These are phyloP conservation scores for Colletotrichum acutatum DNA, from an alignment of 2,329 filamentous ascomycete species.

Conservation along the genomic window DNA sequence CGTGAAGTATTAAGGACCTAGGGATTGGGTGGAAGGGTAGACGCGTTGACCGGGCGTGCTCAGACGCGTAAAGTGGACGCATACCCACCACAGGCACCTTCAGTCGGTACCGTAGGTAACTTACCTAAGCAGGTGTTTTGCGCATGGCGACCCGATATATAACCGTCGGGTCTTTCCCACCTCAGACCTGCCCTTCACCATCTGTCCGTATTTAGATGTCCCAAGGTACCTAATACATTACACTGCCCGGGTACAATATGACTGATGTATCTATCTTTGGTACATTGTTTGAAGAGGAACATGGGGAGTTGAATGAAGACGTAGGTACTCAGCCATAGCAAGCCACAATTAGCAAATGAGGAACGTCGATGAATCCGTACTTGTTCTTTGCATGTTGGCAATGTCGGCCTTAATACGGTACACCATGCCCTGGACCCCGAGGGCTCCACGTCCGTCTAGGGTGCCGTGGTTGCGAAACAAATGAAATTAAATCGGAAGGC, in stretches of 20 bases:
- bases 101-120: neutral
- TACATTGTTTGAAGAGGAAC: neutral
- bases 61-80: neutral
- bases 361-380: neutral
- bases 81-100: neutral
- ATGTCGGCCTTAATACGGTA: neutral
- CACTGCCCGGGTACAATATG: too few relatives aligned
- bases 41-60: neutral
- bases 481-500: slow-evolving; percentile 4
- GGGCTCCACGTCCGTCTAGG: neutral
- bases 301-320: too few relatives aligned
- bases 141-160: neutral
- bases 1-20: neutral
- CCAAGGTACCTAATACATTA: too few relatives aligned
- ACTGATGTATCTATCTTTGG: neutral
- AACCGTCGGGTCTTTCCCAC: neutral
- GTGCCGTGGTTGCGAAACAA: neutral
- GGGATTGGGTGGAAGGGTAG: neutral
- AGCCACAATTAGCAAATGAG: too few relatives aligned
- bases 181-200: too few relatives aligned
- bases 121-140: neutral
- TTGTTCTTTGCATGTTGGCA: neutral
- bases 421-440: neutral
- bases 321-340: too few relatives aligned
- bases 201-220: too few relatives aligned